Evolutionary conservation across 2,329 filamentous ascomycete genomes (phyloP).

Genomic region (Aureobasidium melanogenum): DNA sequence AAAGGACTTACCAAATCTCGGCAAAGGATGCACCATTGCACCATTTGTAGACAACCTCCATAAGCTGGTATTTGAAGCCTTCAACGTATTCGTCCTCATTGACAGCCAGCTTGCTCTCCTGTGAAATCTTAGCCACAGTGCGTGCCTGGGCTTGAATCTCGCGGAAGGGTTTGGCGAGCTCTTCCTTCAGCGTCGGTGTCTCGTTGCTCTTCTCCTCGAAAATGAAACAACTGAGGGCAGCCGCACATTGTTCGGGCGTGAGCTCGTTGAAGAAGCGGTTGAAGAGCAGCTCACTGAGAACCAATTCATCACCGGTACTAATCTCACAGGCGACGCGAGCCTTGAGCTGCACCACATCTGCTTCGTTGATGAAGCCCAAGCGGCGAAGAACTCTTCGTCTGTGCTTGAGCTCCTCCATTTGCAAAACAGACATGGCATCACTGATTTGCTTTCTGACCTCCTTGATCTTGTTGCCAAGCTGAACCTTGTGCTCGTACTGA

Average conservation of each 20-base stretch:
- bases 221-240: slow-evolving; percentile 86
- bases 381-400: slow-evolving; percentile 91
- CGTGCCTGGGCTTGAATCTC: slow-evolving; percentile 83
- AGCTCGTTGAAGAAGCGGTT: slow-evolving; percentile 98
- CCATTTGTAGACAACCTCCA: slow-evolving; percentile 94
- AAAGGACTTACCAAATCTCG: slow-evolving; percentile 74
- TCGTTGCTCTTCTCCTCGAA: slow-evolving; percentile 93
- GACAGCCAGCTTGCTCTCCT: slow-evolving; percentile 87
- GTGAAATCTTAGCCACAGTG: slow-evolving; percentile 83
- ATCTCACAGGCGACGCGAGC: slow-evolving; percentile 97
- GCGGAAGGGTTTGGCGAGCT: slow-evolving; percentile 74
- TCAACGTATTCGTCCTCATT: slow-evolving; percentile 91
- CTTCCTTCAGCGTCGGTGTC: slow-evolving; percentile 61
- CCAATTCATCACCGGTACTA: slow-evolving; percentile 88
- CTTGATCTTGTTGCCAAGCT: slow-evolving; percentile 71
- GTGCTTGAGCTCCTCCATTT: slow-evolving; percentile 92
- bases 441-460: slow-evolving; percentile 77
- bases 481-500: slow-evolving; percentile 75
- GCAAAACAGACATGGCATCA: slow-evolving; percentile 77
- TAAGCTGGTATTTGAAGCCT: slow-evolving; percentile 86
- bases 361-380: slow-evolving; percentile 90
- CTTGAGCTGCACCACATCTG: slow-evolving; percentile 92
- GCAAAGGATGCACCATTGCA: slow-evolving; percentile 82
- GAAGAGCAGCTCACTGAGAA: slow-evolving; percentile 88
- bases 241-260: slow-evolving; percentile 75